Conservation (phyloP, 495 filamentous ascomycete genomes). For the Hyaloscypha finlandica region DNA sequence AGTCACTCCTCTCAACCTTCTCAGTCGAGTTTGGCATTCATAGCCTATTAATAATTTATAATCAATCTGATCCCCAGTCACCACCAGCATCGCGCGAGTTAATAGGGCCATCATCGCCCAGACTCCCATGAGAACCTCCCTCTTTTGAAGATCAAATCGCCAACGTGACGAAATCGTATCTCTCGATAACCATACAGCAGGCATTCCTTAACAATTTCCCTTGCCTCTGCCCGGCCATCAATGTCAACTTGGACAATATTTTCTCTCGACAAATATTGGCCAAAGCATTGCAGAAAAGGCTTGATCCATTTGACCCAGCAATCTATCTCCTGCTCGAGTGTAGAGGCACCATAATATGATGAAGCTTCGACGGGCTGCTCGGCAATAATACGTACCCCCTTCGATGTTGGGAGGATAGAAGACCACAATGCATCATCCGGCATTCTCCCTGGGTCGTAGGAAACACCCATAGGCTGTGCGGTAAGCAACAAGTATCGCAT, state of each 20-base stretch:
- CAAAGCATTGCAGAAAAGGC: conserved; percentile 17
- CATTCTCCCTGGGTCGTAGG: background rate
- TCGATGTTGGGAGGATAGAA: conserved; percentile 3
- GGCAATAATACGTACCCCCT: conserved; percentile 7
- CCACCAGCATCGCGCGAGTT: conserved; percentile 4
- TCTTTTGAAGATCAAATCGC: conserved; percentile 19
- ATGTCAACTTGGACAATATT: conserved; percentile 11
- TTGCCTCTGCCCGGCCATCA: conserved; percentile 8
- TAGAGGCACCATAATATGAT: background rate
- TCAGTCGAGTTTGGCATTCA: too few species aligned
- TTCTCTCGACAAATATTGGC: conserved; percentile 5
- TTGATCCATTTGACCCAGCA: conserved; percentile 12
- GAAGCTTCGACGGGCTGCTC: conserved; percentile 2
- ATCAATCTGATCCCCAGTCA: background rate
- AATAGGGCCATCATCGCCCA: background rate
- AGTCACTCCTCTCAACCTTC: too few species aligned
- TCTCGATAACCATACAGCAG: conserved; percentile 5
- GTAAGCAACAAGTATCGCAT: conserved; percentile 9
- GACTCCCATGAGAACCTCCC: conserved; percentile 7
- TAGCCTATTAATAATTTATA: background rate
- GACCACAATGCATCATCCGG: conserved; percentile 6
- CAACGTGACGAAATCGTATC: conserved; percentile 6
- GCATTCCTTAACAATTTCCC: conserved; percentile 3
- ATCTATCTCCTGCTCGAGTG: conserved; percentile 8
- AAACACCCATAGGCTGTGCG: background rate